Conservation (phyloP, 2,329 filamentous ascomycete genomes). For the Alternaria conjuncta region DNA sequence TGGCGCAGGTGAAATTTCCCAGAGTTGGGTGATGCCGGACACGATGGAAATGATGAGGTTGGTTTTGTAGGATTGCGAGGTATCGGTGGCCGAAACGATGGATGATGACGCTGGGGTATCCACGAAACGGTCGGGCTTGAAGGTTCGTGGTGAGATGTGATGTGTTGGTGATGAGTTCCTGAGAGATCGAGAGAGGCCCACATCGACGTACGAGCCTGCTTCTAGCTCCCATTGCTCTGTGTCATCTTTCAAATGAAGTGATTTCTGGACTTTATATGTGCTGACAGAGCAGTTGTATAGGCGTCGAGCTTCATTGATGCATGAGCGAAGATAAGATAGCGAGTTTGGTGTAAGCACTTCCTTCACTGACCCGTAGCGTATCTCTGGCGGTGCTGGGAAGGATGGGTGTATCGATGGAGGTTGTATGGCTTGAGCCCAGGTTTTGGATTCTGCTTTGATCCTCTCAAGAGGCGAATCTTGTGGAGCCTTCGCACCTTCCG, state of each 20-base stretch:
- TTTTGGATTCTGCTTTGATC: slow-evolving; percentile 38
- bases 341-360: slow-evolving; percentile 14
- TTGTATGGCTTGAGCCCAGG: slow-evolving; percentile 41
- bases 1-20: slow-evolving; percentile 42
- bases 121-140: slow-evolving; percentile 38
- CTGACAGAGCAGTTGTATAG: slow-evolving; percentile 35
- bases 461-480: slow-evolving; percentile 25
- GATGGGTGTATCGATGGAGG: slow-evolving; percentile 46
- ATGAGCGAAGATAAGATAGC: slow-evolving; percentile 38
- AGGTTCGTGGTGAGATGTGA: slow-evolving; percentile 28
- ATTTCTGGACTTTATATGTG: slow-evolving; percentile 27
- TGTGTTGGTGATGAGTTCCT: slow-evolving; percentile 39
- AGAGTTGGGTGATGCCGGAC: slow-evolving; percentile 43
- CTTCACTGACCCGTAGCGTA: slow-evolving; percentile 27
- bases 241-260: slow-evolving; percentile 31
- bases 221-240: slow-evolving; percentile 37
- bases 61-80: slow-evolving; percentile 26
- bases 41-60: slow-evolving; percentile 38
- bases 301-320: slow-evolving; percentile 40
- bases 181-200: slow-evolving; percentile 39
- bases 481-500: slow-evolving; percentile 6
- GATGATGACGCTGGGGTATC: slow-evolving; percentile 19
- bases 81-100: slow-evolving; percentile 20
- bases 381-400: slow-evolving; percentile 44
- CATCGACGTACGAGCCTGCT: slow-evolving; percentile 34